Evolutionary conservation across 2,329 filamentous ascomycete species (phyloP).

Genomic region (Alternaria brassicicola): DNA sequence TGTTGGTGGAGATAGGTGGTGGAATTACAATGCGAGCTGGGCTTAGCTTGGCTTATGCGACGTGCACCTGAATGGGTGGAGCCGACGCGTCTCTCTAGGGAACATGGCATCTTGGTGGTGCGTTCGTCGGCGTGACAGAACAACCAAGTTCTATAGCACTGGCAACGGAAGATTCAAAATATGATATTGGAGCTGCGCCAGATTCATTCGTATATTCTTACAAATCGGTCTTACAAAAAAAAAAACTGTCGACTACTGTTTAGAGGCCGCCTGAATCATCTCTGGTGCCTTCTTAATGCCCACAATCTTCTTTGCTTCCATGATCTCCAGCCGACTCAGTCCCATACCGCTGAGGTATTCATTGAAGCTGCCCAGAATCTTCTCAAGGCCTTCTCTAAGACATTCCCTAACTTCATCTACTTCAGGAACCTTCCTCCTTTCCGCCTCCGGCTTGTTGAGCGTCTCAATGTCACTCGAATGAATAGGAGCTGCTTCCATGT

Average conservation of each 20-base stretch:
- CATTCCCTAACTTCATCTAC: conserved; percentile 72
- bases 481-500: conserved; percentile 63
- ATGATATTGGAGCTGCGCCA: background rate
- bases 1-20: background rate
- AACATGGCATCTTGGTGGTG: background rate
- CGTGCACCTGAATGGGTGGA: background rate
- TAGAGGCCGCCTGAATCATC: conserved; percentile 26
- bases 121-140: background rate
- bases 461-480: conserved; percentile 82
- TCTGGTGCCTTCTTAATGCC: conserved; percentile 26
- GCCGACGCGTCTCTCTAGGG: background rate
- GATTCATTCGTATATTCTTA: background rate
- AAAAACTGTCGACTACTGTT: background rate
- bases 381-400: conserved; percentile 68
- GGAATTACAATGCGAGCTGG: background rate
- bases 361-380: conserved; percentile 74
- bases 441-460: conserved; percentile 52
- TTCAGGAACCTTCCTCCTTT: conserved; percentile 59
- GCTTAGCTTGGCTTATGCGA: background rate
- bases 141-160: background rate
- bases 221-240: background rate
- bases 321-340: conserved; percentile 72
- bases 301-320: conserved; percentile 57
- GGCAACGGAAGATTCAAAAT: background rate
- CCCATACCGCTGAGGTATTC: conserved; percentile 74